Conservation (phyloP, 768 basidiomycete genomes). For the Tephrocybe sp. region DNA sequence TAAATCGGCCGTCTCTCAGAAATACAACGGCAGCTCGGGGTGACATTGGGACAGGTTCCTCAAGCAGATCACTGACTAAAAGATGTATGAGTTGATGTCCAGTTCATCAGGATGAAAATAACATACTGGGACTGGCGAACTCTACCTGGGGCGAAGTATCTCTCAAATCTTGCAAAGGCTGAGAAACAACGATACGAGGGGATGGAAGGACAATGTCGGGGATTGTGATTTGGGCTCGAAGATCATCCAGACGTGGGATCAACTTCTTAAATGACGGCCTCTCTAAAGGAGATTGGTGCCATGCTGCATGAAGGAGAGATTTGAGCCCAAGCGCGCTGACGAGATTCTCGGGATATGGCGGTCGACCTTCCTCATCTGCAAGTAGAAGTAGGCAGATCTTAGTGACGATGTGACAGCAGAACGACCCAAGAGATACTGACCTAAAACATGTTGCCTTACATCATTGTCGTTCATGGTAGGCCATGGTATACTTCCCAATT, state of each 20-base stretch:
- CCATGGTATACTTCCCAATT: slow-evolving; percentile 65
- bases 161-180: not conserved
- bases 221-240: not conserved
- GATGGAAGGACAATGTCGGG: not conserved
- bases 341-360: slow-evolving; percentile 11
- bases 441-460: slow-evolving; percentile 49
- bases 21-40: slow-evolving; percentile 9
- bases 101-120: not conserved
- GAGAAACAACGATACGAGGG: slow-evolving; percentile 10
- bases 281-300: slow-evolving; percentile 5
- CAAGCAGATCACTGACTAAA: not conserved
- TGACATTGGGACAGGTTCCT: not conserved
- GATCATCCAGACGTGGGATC: not conserved
- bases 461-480: slow-evolving; percentile 47
- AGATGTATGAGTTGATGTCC: not conserved
- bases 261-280: slow-evolving; percentile 10
- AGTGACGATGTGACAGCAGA: too few relatives aligned
- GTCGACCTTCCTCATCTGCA: slow-evolving; percentile 12
- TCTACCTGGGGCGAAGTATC: not conserved
- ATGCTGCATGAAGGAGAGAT: slow-evolving; percentile 3
- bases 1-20: too few relatives aligned
- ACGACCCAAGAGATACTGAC: slow-evolving; percentile 36
- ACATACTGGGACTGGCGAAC: slow-evolving; percentile 3
- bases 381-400: too few relatives aligned
- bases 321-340: slow-evolving; percentile 1